phyloP scores from a whole-genome alignment of 495 filamentous ascomycete species.

The Neurospora sp. region DNA sequence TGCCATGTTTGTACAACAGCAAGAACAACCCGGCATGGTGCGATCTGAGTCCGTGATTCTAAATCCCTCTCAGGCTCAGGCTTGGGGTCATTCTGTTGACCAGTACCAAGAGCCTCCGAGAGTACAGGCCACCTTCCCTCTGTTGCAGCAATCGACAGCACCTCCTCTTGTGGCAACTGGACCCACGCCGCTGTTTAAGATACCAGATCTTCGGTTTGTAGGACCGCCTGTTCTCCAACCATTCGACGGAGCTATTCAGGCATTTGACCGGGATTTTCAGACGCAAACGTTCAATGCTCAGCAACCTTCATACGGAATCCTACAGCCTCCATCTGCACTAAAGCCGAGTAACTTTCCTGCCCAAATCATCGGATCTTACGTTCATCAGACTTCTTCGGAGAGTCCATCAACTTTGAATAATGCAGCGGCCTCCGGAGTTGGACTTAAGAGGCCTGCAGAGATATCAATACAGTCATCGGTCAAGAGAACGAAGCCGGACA shows the following conservation, averaged over 20 bases:
- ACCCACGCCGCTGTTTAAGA: neutral
- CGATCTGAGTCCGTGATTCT: neutral
- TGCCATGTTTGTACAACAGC: neutral
- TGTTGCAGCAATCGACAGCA: neutral
- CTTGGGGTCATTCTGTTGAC: neutral
- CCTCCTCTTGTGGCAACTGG: neutral
- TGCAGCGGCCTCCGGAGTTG: neutral
- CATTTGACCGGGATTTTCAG: neutral
- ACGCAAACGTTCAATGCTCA: neutral
- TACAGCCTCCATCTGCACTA: neutral
- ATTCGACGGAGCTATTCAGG: neutral
- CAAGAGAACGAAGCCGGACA: neutral
- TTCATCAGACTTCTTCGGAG: neutral
- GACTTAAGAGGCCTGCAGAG: neutral
- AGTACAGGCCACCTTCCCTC: neutral
- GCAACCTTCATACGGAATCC: neutral
- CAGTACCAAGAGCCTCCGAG: neutral
- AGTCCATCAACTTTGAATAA: neutral
- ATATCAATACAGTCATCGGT: neutral
- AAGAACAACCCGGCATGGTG: neutral
- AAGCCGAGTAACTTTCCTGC: neutral
- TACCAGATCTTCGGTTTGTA: neutral
- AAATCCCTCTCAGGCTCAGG: neutral
- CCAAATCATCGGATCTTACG: neutral
- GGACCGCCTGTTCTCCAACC: neutral